phyloP scores from a whole-genome alignment of 2,329 filamentous ascomycete species.

The Stenocarpella maydis region DNA sequence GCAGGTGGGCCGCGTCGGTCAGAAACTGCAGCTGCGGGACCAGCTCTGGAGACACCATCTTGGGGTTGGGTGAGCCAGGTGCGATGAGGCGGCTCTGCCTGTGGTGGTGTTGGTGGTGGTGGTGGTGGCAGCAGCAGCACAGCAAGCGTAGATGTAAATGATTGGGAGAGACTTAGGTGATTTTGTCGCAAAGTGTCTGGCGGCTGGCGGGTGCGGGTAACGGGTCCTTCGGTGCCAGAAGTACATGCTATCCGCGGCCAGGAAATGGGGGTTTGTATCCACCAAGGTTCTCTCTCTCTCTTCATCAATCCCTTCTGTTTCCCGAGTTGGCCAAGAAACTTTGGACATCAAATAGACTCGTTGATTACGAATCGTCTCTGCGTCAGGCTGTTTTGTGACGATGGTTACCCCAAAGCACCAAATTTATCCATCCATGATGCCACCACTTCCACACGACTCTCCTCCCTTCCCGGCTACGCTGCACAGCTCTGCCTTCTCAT shows the following conservation, averaged over 20 bases:
- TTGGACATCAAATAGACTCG: too few relatives aligned
- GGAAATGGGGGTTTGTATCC: not conserved
- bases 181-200: not conserved
- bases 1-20: conserved; percentile 66
- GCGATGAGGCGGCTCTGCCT: not conserved
- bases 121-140: not conserved
- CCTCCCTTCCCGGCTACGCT: too few relatives aligned
- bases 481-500: conserved; percentile 48
- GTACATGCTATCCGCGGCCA: conserved; percentile 7
- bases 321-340: too few relatives aligned
- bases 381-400: too few relatives aligned
- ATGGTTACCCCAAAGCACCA: not conserved
- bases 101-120: too few relatives aligned
- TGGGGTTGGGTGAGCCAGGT: not conserved
- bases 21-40: conserved; percentile 53
- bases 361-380: too few relatives aligned
- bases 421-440: not conserved
- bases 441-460: not conserved
- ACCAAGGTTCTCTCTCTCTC: conserved; percentile 1
- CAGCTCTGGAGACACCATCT: conserved; percentile 36
- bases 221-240: conserved; percentile 5
- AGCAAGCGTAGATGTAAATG: not conserved
- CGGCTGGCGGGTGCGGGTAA: conserved; percentile 1
- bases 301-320: not conserved
- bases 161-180: not conserved